These are phyloP conservation scores for Iris pallida DNA, from an alignment of 116 monocot genomes.

Conservation along the genomic window DNA sequence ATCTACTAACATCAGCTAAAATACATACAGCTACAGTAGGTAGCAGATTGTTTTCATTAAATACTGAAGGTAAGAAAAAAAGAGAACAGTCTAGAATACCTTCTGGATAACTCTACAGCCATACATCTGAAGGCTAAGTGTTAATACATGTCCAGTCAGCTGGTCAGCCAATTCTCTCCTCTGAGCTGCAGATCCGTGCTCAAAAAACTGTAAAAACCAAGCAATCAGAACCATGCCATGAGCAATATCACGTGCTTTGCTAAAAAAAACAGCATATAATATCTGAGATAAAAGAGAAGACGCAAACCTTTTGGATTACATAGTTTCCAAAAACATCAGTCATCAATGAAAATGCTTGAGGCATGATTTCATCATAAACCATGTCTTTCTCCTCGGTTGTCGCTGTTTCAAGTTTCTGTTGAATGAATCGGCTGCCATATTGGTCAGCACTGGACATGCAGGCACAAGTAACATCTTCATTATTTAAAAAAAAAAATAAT, in stretches of 20 bases:
- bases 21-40: too few species aligned
- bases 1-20: too few species aligned
- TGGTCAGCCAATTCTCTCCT: slow-evolving; percentile 63
- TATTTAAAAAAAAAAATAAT: too few species aligned
- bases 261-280: too few species aligned
- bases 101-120: slow-evolving; percentile 82
- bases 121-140: slow-evolving; percentile 81
- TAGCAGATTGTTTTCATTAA: too few species aligned
- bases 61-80: too few species aligned
- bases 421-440: slow-evolving; percentile 66
- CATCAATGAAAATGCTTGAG: slow-evolving; percentile 61
- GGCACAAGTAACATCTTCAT: neutral
- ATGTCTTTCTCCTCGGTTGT: slow-evolving; percentile 41
- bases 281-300: neutral
- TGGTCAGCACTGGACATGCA: slow-evolving; percentile 29
- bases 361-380: slow-evolving; percentile 48
- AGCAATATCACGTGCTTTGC: neutral
- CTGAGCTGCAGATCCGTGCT: slow-evolving; percentile 62
- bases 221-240: neutral
- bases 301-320: slow-evolving; percentile 79
- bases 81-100: slow-evolving; percentile 21
- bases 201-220: slow-evolving; percentile 46
- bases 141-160: slow-evolving; percentile 52
- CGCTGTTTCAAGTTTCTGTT: slow-evolving; percentile 68
- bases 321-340: slow-evolving; percentile 97